Base-by-base conservation (phyloP, 805 yeast species). In the Priceomyces carsonii region DNA sequence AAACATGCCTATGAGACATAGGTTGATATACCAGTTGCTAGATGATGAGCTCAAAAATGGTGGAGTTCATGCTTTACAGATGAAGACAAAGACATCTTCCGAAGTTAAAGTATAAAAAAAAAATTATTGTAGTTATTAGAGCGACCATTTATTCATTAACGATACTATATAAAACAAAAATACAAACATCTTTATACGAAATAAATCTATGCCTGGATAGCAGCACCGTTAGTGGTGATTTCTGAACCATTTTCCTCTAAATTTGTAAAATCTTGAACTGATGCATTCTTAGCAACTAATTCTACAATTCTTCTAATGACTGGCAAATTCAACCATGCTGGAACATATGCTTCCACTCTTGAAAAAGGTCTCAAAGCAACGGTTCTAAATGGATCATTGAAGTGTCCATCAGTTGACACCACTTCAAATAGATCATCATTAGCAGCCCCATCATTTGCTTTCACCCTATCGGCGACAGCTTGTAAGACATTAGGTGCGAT, bases 301-400 rank as follows among this genome's bases (percentile, higher is more conserved):
- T 90, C 96, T 25, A 90, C 86, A 31, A 93, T 80, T 61, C 93
- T 75, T 68, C 95, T 84, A 23, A 95, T 82, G 26, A 78, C 82
- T 28, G 98, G 98, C 45, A 90, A 78, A 48, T 83, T 85, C 63
- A 93, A 70, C 86, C 95, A 86, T 1, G 95, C 90, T 25, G 99
- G 99, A 43, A 93, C 91, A 55, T 90, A 93, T 12, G 95, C 89
- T 66, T 86, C 88, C 50, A 83, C 82, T 55, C 85, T 69, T 54
- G 85, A 72, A 74, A 85, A 85, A 37, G 89, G 89, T 57, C 93
- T 73, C 29, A 84, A 75, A 33, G 75, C 80, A 36, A 84, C 81
- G 39, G 72, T 72, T 65, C 88, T 79, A 60, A 85, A 85, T 46
- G 95, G 95, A 66, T 85, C 95, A 41, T 82, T 82, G 52, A 85